Percentiles rank a stretch among this genome's conserved stretches.
phyloP scores from a whole-genome alignment of 2,329 filamentous ascomycete genomes.

The Tricladium varicosporioides region DNA sequence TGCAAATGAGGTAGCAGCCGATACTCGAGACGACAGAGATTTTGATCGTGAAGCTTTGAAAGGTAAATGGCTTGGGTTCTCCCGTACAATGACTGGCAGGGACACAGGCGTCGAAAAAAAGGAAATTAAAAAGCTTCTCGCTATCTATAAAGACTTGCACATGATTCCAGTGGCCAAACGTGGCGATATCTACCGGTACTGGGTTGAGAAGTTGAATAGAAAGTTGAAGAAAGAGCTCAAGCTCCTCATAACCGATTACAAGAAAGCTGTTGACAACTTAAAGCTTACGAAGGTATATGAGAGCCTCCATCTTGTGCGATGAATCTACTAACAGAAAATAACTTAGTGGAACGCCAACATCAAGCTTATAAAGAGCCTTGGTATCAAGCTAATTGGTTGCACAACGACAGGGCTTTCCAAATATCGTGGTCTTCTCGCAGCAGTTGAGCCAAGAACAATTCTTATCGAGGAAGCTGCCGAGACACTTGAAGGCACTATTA shows the following conservation, averaged over 20 bases:
- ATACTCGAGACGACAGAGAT: conserved; percentile 19
- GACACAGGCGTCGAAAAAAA: conserved; percentile 10
- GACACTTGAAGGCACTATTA: conserved; percentile 50
- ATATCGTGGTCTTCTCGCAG: conserved; percentile 60
- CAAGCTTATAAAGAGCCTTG: conserved; percentile 60
- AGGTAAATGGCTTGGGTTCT: conserved; percentile 27
- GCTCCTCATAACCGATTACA: conserved; percentile 21
- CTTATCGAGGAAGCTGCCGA: conserved; percentile 72
- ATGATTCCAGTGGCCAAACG: conserved; percentile 26
- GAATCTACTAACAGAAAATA: neutral
- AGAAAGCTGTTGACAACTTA: conserved; percentile 17
- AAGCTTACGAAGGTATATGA: conserved; percentile 25
- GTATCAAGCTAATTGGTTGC: conserved; percentile 36
- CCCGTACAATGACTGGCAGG: conserved; percentile 27
- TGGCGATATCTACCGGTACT: conserved; percentile 32
- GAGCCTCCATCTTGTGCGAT: neutral
- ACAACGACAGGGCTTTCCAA: conserved; percentile 71
- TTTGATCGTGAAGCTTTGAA: conserved; percentile 20
- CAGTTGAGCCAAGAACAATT: conserved; percentile 58
- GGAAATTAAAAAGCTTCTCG: conserved; percentile 22
- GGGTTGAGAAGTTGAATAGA: conserved; percentile 25
- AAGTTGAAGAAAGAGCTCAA: conserved; percentile 20
- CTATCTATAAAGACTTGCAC: conserved; percentile 23
- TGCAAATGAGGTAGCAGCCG: conserved; percentile 20
- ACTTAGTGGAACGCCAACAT: conserved; percentile 25